Evolutionary conservation across 2,329 filamentous ascomycete species (phyloP), one percentile per base, ranked within the genome.

Genomic region (Aspergillus sp.): DNA sequence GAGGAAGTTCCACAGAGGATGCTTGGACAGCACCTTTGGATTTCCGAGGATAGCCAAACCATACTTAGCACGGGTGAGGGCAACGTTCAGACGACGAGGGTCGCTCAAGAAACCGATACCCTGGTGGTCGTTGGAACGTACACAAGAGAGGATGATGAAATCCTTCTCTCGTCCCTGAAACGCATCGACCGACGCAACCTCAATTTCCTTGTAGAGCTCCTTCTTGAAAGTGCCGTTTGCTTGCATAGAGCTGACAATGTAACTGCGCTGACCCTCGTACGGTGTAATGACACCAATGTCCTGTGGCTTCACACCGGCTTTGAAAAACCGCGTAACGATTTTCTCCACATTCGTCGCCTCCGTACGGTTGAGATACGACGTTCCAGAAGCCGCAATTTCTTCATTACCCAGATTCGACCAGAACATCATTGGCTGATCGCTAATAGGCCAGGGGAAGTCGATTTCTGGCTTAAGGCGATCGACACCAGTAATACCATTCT

Each of bases 121-220:
- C 68, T 98, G 93, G 67, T 97, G 95, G 61, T 98, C 93, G 66
- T 98, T 98, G 65, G 91, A 97, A 65, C 93, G 88, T 44, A 98
- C 93, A 64, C 93, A 98, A 52, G 93, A 97, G 27, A 98, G 77
- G 35, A 98, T 90, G 61, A 98, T 98, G 63, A 95, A 98, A 65
- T 98, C 93, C 74, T 98, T 98, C 73, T 98, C 93, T 75, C 93
- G 86, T 45, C 93, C 93, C 67, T 98, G 93, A 79, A 98, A 98
- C 17, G 93, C 93, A 74, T 98, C 93, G 33, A 98, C 93, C 0
- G 91, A 97, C 4, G 93, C 93, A 37, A 98, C 93, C 68, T 98
- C 93, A 20, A 98, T 91, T 63, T 97, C 91, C 73, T 97, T 97
- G 77, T 98, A 98, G 60, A 86, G 83, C 66, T 98, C 93, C 74